phyloP scores from a whole-genome alignment of 2,329 filamentous ascomycete genomes.

The Fusarium drepaniforme region DNA sequence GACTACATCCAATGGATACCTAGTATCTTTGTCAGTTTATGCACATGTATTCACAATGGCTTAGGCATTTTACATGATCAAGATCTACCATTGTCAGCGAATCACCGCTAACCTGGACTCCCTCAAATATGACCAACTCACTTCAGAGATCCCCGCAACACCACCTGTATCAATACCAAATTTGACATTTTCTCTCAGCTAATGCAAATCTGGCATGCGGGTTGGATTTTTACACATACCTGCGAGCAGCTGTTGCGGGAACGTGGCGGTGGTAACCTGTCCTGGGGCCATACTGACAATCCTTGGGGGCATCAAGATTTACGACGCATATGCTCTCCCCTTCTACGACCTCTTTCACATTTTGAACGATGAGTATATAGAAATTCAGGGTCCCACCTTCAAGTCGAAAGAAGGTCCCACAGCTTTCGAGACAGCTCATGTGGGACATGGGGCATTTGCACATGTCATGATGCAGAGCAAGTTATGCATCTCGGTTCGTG shows the following conservation, averaged over 20 bases:
- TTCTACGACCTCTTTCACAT: background rate
- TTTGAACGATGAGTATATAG: background rate
- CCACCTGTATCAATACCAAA: background rate
- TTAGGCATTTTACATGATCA: background rate
- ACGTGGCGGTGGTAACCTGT: background rate
- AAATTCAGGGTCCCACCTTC: background rate
- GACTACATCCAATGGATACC: background rate
- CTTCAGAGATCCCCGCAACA: background rate
- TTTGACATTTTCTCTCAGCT: background rate
- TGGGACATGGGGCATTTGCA: background rate
- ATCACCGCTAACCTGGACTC: background rate
- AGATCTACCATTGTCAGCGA: background rate
- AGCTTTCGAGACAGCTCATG: background rate
- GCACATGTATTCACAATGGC: background rate
- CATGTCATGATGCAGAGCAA: background rate
- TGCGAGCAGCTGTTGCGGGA: background rate
- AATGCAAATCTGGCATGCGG: background rate
- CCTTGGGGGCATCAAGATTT: background rate
- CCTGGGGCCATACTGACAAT: background rate
- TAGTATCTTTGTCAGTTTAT: background rate
- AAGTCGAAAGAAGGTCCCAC: background rate
- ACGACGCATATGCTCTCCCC: background rate
- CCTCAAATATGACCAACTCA: background rate
- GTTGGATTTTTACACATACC: background rate
- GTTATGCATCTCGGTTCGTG: background rate